Base-by-base conservation (phyloP, 257 asterid genomes). In the Eustoma russellianum region DNA sequence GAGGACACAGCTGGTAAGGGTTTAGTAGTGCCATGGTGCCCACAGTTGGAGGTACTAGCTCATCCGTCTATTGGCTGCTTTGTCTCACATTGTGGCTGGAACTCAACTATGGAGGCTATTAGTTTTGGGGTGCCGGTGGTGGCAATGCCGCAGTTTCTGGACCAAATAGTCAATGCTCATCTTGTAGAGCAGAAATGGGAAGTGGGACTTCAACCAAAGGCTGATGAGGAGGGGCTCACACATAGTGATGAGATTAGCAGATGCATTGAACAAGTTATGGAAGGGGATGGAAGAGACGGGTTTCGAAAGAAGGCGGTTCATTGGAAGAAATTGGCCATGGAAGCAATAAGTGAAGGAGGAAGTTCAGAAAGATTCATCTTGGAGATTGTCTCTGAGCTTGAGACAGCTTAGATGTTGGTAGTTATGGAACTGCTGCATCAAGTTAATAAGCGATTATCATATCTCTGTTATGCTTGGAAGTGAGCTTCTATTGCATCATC, bases 51-150 rank as follows among this genome's bases (percentile, higher is more conserved):
- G 0, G 81, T 81, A 17, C 51, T 78, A 52, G 62, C 77, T 48
- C 85, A 81, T 47, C 50, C 62, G 16, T 75, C 83, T 1, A 63
- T 70, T 0, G 81, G 85, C 17, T 81, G 81, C 38, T 75, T 81
- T 7, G 49, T 81, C 16, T 75, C 85, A 14, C 89, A 81, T 12
- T 78, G 89, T 46, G 83, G 83, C 5, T 81, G 86, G 86, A 81
- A 78, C 58, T 79, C 83, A 43, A 76, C 83, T 2, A 33, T 69
- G 18, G 83, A 82, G 52, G 79, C 83, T 3, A 57, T 76, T 43
- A 62, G 70, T 61, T 53, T 79, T 44, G 82, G 78, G 10, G 79
- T 79, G 65, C 83, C 82, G 9, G 48, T 74, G 48, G 80, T 76
- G 66, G 91, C 74, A 28, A 77, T 74, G 71, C 82, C 83, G 7